Evolutionary conservation across 1,284 basidiomycete species (phyloP), one percentile per base, ranked within the genome.

Genomic region (Ustilago loliicola): DNA sequence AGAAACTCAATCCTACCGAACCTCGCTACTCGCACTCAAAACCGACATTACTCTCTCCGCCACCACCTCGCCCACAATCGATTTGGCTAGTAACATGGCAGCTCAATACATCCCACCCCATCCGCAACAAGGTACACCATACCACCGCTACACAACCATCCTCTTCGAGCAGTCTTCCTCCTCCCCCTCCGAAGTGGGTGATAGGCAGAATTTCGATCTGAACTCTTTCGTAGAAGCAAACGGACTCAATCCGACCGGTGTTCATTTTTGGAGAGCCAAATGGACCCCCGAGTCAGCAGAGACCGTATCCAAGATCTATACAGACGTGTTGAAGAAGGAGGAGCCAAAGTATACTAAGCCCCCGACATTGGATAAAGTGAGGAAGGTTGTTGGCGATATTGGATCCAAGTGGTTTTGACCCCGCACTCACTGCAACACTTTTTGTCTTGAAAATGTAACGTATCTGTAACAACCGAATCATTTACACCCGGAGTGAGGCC

Each of bases 21-120:
- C 92, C 3, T 94, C 91, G 83, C 88, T 96, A 32, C 95, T 98
- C 87, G 96, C 94, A 91, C 88, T 96, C 79, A 91, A 93, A 92
- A 60, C 56, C 5, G 94, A 87, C 75, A 91, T 89, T 62, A 65
- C 67, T 25, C 55, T 84, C 2, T 66, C 60, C 11, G 55, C 68
- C 0, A 64, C 69, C 8, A 29, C 64, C 11, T 25, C 34, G 10
- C 51, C 59, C 25, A 32, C 45, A 3, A 91, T 89, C 61, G 72
- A 74, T 23, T 52, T 98, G 57, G 92, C 91, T 9, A 87, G 86
- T n/a, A 67, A 80, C n/a, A 83, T 86, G 84, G n/a, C 52, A 77
- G 91, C 93, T 2, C 86, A 88, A 13, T 96, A 95, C 82, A 88
- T 95, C 65, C 93, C 94, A 3, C 95, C 95, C 4, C 94, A 96